Percentiles rank a stretch among this genome's conserved stretches.
Conservation (phyloP, 2,329 filamentous ascomycete genomes). For the Penicillium sp. region DNA sequence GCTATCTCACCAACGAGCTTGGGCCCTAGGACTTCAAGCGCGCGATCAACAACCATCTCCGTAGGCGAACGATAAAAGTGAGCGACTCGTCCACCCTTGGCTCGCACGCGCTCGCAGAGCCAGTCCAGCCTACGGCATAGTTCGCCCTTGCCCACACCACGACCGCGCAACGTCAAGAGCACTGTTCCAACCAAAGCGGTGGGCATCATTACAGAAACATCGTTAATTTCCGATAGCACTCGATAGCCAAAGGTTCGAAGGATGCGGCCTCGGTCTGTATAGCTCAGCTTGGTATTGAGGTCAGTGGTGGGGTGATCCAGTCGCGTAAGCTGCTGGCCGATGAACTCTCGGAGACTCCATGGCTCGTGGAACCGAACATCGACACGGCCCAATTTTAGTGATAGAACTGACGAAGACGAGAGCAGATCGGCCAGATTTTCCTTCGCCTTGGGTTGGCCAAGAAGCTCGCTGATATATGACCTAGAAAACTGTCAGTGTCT, state of each 20-base stretch:
- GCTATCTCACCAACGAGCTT: constrained; percentile 80
- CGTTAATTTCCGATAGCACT: constrained; percentile 91
- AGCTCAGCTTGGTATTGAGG: constrained; percentile 44
- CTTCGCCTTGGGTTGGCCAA: constrained; percentile 93
- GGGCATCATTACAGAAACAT: constrained; percentile 96
- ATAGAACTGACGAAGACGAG: constrained; percentile 84
- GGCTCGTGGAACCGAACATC: constrained; percentile 96
- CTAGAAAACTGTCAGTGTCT: constrained; percentile 32
- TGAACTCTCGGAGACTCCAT: constrained; percentile 84
- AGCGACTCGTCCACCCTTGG: constrained; percentile 87
- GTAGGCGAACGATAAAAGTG: constrained; percentile 85
- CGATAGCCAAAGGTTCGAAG: constrained; percentile 87
- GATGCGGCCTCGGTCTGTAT: constrained; percentile 67
- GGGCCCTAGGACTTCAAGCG: constrained; percentile 86
- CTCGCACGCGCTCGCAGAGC: constrained; percentile 78
- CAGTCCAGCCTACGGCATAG: constrained; percentile 85
- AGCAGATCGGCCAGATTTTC: constrained; percentile 90
- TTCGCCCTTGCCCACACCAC: constrained; percentile 86
- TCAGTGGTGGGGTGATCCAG: constrained; percentile 44
- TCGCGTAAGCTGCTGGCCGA: constrained; percentile 71
- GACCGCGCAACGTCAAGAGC: constrained; percentile 81
- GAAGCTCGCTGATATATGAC: constrained; percentile 89
- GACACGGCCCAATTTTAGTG: constrained; percentile 83
- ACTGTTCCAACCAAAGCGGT: constrained; percentile 95
- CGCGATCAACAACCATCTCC: constrained; percentile 80